Base-by-base conservation (phyloP, 139 green algal genomes). In the Picochlorum sp. region DNA sequence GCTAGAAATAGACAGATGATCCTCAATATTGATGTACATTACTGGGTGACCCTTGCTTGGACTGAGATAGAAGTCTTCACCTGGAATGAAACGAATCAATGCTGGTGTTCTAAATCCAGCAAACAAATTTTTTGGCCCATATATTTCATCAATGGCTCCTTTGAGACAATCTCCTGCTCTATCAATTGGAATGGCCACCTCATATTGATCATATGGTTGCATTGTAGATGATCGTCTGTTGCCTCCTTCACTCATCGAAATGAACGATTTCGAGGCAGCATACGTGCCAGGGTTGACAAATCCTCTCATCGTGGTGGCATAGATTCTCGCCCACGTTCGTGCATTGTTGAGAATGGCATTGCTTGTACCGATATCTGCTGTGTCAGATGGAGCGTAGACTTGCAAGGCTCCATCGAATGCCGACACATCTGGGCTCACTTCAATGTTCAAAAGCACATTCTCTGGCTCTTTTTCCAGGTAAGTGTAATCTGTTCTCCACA, bases 21-120 rank as follows among this genome's bases (percentile, higher is more conserved):
- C 63, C n/a, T 94, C 85, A 11, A 95, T 64, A 72, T 94, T 95
- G 61, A 96, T 67, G 67, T 81, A 92, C 63, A 95, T 81, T 23
- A 44, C 26, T 0, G 85, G 83, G 3, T 61, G 75, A 32, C 79
- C 85, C 37, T 77, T 52, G 44, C 71, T 67, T n/a, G 69, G 70
- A 9, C 74, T 77, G 4, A 95, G 68, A 59, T 84, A 90, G n/a
- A 78, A 74, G 4, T 79, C 68, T 54, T 90, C 85, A n/a, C 67
- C 44, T 11, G 28, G 51, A 8, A 86, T 65, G 62, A 88, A 82
- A 6, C 79, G 60, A 28, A 85, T 73, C n/a, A 88, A 69, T 11
- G 50, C 38, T 20, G 67, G 78, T 15, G 65, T 66, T 10, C 68
- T 44, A 49, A 83, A 83, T 18, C 81, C 83, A 3, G 59, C 57